Conservation (phyloP, 148 eudicot species). For the Vaccinium vitisidaea region DNA sequence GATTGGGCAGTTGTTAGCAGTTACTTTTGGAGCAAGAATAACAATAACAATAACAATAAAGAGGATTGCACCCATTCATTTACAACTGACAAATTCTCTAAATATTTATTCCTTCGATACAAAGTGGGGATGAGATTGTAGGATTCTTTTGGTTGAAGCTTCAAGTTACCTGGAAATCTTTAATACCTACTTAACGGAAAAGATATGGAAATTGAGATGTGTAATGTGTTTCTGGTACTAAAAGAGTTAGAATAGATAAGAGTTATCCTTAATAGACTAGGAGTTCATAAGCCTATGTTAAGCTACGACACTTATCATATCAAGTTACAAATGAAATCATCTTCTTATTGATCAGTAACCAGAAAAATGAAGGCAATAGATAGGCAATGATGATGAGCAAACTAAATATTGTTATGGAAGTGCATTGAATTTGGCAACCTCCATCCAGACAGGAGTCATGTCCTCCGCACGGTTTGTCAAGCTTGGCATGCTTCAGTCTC, state of each 20-base stretch:
- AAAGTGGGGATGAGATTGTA: background rate
- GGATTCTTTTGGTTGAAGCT: background rate
- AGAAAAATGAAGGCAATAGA: background rate
- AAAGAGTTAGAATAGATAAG: background rate
- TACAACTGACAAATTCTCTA: background rate
- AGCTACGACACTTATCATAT: background rate
- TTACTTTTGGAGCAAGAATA: background rate
- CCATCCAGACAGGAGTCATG: too few relatives aligned
- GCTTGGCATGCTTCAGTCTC: too few relatives aligned
- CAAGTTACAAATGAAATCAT: background rate
- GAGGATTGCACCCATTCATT: too few relatives aligned
- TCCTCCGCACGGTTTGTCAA: too few relatives aligned
- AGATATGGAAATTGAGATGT: background rate
- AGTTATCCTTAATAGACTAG: background rate
- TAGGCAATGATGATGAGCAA: background rate
- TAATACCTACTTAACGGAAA: background rate
- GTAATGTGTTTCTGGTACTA: background rate
- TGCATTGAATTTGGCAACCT: too few relatives aligned
- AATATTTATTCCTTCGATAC: background rate
- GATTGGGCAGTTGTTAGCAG: background rate
- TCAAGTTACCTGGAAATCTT: background rate
- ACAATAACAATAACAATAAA: too few relatives aligned
- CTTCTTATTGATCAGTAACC: background rate
- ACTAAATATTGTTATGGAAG: background rate
- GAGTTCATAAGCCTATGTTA: background rate